phyloP scores from a whole-genome alignment of 106 monocot genomes.

The Dioscorea alata region DNA sequence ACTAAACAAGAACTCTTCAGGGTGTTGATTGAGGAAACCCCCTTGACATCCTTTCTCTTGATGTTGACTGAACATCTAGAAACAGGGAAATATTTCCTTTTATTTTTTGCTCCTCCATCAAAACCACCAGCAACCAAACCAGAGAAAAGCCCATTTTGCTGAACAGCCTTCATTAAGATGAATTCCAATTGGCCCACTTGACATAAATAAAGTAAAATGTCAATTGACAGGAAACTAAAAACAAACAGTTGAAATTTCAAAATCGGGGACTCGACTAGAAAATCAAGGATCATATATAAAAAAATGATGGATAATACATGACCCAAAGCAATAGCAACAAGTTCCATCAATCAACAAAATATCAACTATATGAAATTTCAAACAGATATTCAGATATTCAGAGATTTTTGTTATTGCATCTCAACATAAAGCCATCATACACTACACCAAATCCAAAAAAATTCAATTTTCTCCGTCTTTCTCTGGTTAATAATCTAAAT shows the following conservation, averaged over 20 bases:
- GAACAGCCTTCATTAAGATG: constrained; percentile 16
- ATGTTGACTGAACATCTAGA: constrained; percentile 7
- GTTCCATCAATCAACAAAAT: too few relatives aligned
- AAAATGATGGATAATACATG: neutral
- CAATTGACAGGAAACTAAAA: neutral
- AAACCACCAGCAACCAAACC: neutral
- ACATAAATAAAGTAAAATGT: neutral
- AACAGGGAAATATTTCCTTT: constrained; percentile 4
- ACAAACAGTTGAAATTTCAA: neutral
- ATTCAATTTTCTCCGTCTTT: too few relatives aligned
- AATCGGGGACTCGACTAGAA: neutral
- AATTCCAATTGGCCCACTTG: neutral
- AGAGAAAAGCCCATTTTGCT: constrained; percentile 6
- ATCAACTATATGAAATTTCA: too few relatives aligned
- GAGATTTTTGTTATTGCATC: too few relatives aligned
- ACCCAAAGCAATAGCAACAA: neutral
- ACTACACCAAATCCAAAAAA: neutral
- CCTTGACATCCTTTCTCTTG: neutral
- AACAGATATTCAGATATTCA: too few relatives aligned
- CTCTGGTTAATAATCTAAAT: too few relatives aligned
- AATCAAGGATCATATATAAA: neutral
- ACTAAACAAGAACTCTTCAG: constrained; percentile 8
- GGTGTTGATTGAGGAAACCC: neutral
- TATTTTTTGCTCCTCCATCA: constrained; percentile 13
- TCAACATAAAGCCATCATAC: neutral